A percentile compares a stretch with the other conserved stretches of the same genome.
Evolutionary conservation across 768 basidiomycete genomes (phyloP).

Genomic region (Lactarius psammicola): DNA sequence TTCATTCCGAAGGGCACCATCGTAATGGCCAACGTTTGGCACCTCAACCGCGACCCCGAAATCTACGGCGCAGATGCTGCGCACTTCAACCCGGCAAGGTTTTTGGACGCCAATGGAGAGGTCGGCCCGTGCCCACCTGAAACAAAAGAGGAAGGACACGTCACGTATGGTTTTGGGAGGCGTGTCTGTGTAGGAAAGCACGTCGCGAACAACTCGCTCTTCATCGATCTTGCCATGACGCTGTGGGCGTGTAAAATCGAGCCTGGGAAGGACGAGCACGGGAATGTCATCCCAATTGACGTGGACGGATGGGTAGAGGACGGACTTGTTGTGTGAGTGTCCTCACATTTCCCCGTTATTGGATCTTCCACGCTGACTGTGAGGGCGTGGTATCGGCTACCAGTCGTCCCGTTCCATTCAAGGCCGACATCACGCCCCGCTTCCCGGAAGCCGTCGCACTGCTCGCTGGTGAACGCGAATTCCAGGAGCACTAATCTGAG

Average conservation of each 20-base stretch:
- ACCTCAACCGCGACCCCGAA: conserved; percentile 30
- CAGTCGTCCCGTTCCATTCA: conserved; percentile 5
- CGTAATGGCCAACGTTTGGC: conserved; percentile 35
- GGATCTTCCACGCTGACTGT: neutral
- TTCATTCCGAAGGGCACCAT: conserved; percentile 39
- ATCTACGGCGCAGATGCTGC: conserved; percentile 32
- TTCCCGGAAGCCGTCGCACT: conserved; percentile 6
- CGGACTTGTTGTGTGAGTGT: neutral
- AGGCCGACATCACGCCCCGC: neutral
- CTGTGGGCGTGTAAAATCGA: conserved; percentile 32
- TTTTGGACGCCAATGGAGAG: conserved; percentile 31
- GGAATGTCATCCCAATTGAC: neutral
- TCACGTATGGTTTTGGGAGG: conserved; percentile 33
- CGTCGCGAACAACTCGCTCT: conserved; percentile 33
- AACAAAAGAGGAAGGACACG: conserved; percentile 34
- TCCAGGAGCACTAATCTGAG: conserved; percentile 29
- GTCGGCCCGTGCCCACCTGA: conserved; percentile 26
- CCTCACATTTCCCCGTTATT: too few species aligned
- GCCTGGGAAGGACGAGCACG: neutral
- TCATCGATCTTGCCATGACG: conserved; percentile 35
- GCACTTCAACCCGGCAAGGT: conserved; percentile 30
- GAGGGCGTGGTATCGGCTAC: neutral
- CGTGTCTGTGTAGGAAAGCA: conserved; percentile 20
- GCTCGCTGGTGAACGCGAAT: conserved; percentile 2
- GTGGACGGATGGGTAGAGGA: conserved; percentile 1